These are phyloP conservation scores for Arxiozyma heterogenica DNA, from an alignment of 1,139 yeast genomes.

Conservation along the genomic window DNA sequence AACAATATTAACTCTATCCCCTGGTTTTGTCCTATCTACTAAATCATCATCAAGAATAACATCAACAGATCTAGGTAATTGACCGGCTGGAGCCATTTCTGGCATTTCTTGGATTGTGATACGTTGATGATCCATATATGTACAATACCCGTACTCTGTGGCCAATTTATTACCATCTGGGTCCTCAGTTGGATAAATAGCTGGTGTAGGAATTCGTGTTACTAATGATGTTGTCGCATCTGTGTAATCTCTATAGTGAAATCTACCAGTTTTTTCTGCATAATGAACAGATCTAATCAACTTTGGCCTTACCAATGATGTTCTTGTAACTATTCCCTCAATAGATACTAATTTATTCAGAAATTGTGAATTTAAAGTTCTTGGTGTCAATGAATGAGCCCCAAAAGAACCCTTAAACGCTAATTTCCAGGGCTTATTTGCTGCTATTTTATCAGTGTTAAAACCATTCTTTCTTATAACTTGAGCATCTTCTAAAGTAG, in stretches of 20 bases:
- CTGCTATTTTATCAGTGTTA: constrained; percentile 8
- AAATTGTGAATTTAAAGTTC: constrained; percentile 70
- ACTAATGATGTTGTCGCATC: constrained; percentile 90
- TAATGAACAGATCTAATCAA: constrained; percentile 88
- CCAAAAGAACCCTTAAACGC: constrained; percentile 93
- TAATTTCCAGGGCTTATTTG: constrained; percentile 32
- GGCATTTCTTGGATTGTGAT: constrained; percentile 97
- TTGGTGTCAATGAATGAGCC: constrained; percentile 74
- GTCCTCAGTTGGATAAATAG: constrained; percentile 90
- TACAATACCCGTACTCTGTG: constrained; percentile 90
- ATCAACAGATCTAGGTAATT: constrained; percentile 86
- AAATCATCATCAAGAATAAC: constrained; percentile 87
- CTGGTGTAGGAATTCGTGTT: constrained; percentile 56
- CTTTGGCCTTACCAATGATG: constrained; percentile 89
- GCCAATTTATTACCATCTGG: constrained; percentile 77
- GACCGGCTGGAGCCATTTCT: constrained; percentile 97
- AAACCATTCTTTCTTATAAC: constrained; percentile 4
- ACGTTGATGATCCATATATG: constrained; percentile 90
- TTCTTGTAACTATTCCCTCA: constrained; percentile 93
- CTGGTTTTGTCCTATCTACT: constrained; percentile 89
- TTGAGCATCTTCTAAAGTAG: constrained; percentile 49
- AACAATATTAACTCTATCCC: constrained; percentile 89
- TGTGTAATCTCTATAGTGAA: constrained; percentile 84
- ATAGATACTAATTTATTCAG: constrained; percentile 77
- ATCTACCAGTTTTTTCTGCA: constrained; percentile 74